Evolutionary conservation across 2,329 filamentous ascomycete species (phyloP), one percentile per base, ranked within the genome.

Genomic region (Colletotrichum agaves): DNA sequence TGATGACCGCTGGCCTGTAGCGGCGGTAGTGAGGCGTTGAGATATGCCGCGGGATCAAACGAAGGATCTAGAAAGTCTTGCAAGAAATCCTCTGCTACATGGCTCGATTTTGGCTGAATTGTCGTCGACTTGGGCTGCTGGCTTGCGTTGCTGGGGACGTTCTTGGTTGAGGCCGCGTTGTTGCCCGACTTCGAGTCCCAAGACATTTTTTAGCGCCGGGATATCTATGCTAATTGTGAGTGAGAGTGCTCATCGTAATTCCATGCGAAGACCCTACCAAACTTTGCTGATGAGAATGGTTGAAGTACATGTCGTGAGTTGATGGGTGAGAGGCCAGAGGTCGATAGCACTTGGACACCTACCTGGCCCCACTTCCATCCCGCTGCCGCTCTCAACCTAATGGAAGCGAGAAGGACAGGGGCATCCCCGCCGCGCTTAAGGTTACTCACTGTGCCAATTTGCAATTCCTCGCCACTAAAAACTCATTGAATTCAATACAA

Each of bases 1-100:
- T 69, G 72, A 57, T 69, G 72, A 66, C 59, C 63, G 74, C 74
- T 81, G 75, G 78, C 81, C 70, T 87, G 84, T 19, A 97, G 83
- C 2, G 91, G 82, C 4, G 94, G 92, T 0, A 98, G 84, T 0
- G 87, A 87, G 67, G 89, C 83, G 79, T 98, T 98, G 74, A 98
- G 88, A 78, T 94, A 97, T 53, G 92, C 89, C 71, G 91, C 91
- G 4, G 94, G 87, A 77, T 97, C 93, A 79, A 98, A 98, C 49
- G 87, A 83, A 5, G 91, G 84, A 56, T 88, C 84, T 41, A 95
- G 84, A 78, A 98, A 98, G 62, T 91, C 89, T 63, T 88, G 87
- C 3, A 97, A 85, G 61, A 89, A 88, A 12, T 90, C 86, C 75
- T 97, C 93, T 69, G 90, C 81, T 41, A 93, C 85, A 77, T 94